These are phyloP conservation scores for Ophiostoma fasciatum DNA, from an alignment of 2,329 filamentous ascomycete species.

Conservation along the genomic window DNA sequence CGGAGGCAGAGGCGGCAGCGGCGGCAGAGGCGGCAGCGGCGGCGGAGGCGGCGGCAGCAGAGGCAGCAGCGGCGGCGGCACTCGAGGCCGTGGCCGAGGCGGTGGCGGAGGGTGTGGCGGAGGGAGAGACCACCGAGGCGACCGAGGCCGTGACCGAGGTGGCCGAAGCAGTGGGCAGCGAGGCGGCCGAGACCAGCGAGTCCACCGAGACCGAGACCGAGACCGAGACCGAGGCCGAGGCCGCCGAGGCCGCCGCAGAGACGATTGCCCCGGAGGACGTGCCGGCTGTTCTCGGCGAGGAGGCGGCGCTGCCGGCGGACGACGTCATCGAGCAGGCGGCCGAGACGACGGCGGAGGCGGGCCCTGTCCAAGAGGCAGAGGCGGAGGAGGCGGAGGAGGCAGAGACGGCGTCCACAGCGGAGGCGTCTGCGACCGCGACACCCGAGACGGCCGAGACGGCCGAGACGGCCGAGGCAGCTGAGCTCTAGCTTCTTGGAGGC, in stretches of 20 bases:
- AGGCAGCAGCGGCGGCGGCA: conserved; percentile 1
- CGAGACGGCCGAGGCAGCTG: background rate
- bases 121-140: background rate
- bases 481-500: background rate
- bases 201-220: no score
- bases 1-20: conserved; percentile 22
- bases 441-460: background rate
- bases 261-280: no score
- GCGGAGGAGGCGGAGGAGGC: background rate
- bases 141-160: background rate
- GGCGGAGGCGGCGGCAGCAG: conserved; percentile 14
- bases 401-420: background rate
- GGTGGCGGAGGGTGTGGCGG: no score
- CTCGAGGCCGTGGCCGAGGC: background rate
- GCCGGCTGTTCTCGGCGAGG: no score
- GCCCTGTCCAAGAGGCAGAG: no score
- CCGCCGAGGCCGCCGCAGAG: no score
- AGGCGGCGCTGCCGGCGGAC: conserved; percentile 50
- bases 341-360: no score
- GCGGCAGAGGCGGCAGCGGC: conserved; percentile 16
- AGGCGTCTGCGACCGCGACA: background rate
- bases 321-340: conserved; percentile 74
- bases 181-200: no score
- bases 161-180: no score
- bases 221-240: no score